Base-by-base conservation (phyloP, 306 rosid species). In the Quercus variabilis region DNA sequence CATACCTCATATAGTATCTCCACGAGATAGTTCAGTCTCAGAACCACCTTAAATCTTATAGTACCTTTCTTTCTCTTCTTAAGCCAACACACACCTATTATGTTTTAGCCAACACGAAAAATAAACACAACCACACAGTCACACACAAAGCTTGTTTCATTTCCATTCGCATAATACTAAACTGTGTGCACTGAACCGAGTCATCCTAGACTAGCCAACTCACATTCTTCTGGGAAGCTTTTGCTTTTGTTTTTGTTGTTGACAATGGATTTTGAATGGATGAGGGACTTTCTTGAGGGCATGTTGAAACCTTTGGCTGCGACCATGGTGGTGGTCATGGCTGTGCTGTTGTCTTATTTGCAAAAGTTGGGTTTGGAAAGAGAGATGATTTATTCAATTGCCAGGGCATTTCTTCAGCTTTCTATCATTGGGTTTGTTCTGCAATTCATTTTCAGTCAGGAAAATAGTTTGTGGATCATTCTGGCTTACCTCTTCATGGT, bases 401-500 rank as follows among this genome's bases (percentile, higher is more conserved):
- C 73, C 18, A 91, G 99, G 73, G 94, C 99, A 0, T 95, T 95
- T 85, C 1, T 92, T 71, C 99, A 95, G 79, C 96, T 95, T 43
- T 91, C 99, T 30, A 69, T 93, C 25, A 95, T 95, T 80, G 99
- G 99, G 19, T 95, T 92, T 49, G 98, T 95, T 17, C 77, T 95
- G 65, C 90, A 93, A 86, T 95, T 93, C 92, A 95, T 95, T 35
- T 95, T 95, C 89, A 88, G 63, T 67, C 89, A 85, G 28, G 78
- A 91, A 1, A 91, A 90, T 80, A 74, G 58, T 0, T 73, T 79
- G 59, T 93, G 99, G 99, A 95, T 95, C 88, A 31, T 93, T 49
- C 86, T 95, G 3, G 99, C 97, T 9, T 95, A 93, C 76, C 92
- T 95, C 74, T 95, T 95, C 87, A 95, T 95, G 98, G 99, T 95